These are phyloP conservation scores for Berberis thunbergii DNA, from an alignment of 164 flowering plant genomes.

Conservation along the genomic window DNA sequence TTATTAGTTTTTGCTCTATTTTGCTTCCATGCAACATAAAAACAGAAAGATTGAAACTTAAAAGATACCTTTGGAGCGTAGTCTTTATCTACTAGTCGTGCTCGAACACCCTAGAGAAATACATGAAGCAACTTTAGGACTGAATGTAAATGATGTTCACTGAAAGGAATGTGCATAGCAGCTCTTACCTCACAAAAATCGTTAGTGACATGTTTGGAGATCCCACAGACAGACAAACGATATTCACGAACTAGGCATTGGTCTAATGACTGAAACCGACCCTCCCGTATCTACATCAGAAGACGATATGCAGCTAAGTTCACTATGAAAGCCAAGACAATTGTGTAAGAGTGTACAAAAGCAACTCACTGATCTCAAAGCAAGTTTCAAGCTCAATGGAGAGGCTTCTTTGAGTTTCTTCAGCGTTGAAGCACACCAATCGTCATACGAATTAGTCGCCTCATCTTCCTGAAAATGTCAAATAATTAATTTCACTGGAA, in stretches of 20 bases:
- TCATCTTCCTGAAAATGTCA: constrained; percentile 44
- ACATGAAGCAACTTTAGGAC: neutral
- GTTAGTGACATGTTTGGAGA: constrained; percentile 46
- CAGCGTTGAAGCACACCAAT: constrained; percentile 44
- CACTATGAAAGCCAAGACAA: too few species aligned
- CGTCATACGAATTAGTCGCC: constrained; percentile 39
- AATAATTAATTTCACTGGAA: neutral
- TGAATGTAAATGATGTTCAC: neutral
- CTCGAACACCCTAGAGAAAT: constrained; percentile 65
- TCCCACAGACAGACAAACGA: constrained; percentile 52
- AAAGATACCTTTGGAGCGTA: constrained; percentile 76
- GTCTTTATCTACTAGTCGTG: constrained; percentile 77
- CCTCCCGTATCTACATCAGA: constrained; percentile 62
- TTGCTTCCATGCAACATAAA: neutral
- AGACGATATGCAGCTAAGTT: neutral
- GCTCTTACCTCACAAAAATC: constrained; percentile 74
- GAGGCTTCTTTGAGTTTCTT: constrained; percentile 70
- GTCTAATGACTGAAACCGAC: constrained; percentile 81
- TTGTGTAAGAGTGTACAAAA: neutral
- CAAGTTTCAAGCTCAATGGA: constrained; percentile 76
- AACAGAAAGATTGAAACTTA: neutral
- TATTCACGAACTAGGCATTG: constrained; percentile 77
- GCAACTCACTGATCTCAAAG: constrained; percentile 71
- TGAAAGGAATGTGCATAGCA: neutral
- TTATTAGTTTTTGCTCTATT: neutral